Percentiles rank a stretch among this genome's conserved stretches.
Conservation (phyloP, 768 basidiomycete species). For the Roridomyces roridus region DNA sequence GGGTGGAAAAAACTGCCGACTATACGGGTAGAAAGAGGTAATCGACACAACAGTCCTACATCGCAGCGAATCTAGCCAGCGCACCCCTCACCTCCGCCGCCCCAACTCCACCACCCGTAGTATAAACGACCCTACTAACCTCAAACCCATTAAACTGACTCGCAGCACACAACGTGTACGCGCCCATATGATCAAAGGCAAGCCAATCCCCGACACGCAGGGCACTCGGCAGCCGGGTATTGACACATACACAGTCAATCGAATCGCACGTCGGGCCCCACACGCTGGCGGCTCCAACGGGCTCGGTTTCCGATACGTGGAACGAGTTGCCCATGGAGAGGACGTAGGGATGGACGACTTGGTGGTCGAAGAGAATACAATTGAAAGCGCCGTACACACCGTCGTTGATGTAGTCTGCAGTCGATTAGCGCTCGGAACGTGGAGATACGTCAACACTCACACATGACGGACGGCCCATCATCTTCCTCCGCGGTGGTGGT, state of each 20-base stretch:
- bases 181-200: constrained; percentile 97
- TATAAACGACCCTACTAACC: no score
- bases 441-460: constrained; percentile 57
- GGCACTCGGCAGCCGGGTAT: constrained; percentile 63
- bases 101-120: no score
- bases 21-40: no score
- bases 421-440: constrained; percentile 15
- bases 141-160: no score
- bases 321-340: constrained; percentile 74
- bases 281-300: constrained; percentile 64
- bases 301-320: constrained; percentile 48
- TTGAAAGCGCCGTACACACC: constrained; percentile 98
- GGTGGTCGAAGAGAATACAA: constrained; percentile 98
- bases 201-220: constrained; percentile 97
- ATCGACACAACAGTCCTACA: no score
- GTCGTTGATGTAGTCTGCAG: constrained; percentile 96
- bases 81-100: no score
- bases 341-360: constrained; percentile 85
- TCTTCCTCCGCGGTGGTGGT: constrained; percentile 42
- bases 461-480: constrained; percentile 85
- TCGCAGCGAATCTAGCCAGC: no score
- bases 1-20: no score
- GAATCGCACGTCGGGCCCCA: constrained; percentile 99
- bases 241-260: constrained; percentile 87
- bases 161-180: constrained; percentile 96